Percentiles rank a stretch among this genome's conserved stretches.
phyloP scores from a whole-genome alignment of 2,329 filamentous ascomycete genomes.

The Didymella lethalis region DNA sequence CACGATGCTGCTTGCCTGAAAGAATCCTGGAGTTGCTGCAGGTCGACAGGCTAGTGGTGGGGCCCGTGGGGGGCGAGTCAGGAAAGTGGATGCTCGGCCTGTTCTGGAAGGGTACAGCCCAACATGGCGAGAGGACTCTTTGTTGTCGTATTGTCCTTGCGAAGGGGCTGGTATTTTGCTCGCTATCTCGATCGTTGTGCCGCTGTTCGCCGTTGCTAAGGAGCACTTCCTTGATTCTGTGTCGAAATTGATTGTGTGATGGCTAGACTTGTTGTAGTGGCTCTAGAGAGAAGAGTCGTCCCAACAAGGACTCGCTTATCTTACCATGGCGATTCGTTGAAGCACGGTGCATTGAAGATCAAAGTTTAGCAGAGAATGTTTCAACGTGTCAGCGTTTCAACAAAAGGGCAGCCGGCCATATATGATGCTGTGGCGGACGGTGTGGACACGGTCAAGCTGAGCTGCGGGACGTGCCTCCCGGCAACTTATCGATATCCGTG shows the following conservation, averaged over 20 bases:
- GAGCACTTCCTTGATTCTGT: constrained; percentile 12
- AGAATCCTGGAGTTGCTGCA: constrained; percentile 15
- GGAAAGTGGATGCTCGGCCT: constrained; percentile 20
- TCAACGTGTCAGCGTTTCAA: constrained; percentile 16
- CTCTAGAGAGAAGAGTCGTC: not conserved
- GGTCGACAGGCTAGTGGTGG: constrained; percentile 12
- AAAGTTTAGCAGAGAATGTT: constrained; percentile 8
- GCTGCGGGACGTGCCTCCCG: constrained; percentile 24
- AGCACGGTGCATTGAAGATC: constrained; percentile 11
- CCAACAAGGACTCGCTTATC: constrained; percentile 9
- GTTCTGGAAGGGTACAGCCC: constrained; percentile 26
- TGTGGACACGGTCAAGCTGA: constrained; percentile 19
- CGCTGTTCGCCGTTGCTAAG: constrained; percentile 13
- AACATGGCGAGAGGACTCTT: constrained; percentile 10
- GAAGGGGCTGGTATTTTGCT: constrained; percentile 5
- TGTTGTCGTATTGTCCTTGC: constrained; percentile 17
- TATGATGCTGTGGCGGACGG: constrained; percentile 24
- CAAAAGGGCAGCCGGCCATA: constrained; percentile 16
- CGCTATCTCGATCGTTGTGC: constrained; percentile 7
- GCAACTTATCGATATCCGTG: constrained; percentile 31
- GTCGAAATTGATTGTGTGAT: constrained; percentile 5
- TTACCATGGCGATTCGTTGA: constrained; percentile 3
- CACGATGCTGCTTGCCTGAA: constrained; percentile 21
- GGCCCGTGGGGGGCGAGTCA: constrained; percentile 19
- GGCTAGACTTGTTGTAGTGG: constrained; percentile 10